Conservation (phyloP, 306 rosid species). For the Pyrus pyrifolia region DNA sequence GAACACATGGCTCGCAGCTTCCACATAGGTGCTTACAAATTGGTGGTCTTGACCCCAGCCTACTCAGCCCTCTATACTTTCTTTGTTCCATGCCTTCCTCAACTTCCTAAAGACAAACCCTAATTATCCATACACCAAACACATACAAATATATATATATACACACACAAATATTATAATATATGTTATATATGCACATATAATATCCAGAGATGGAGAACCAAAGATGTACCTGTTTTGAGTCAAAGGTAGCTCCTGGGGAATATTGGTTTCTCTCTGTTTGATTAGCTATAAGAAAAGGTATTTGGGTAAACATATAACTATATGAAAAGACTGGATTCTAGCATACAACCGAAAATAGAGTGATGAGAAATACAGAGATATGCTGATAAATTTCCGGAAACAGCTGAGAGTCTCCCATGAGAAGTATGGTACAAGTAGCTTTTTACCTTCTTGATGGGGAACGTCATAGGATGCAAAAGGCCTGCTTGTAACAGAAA, state of each 20-base stretch:
- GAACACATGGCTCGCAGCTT: constrained; percentile 30
- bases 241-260: neutral
- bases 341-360: neutral
- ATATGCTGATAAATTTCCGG: no score
- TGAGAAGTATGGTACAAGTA: neutral
- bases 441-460: constrained; percentile 9
- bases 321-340: neutral
- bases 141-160: neutral
- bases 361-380: neutral
- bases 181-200: no score
- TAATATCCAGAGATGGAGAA: neutral
- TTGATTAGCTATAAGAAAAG: neutral
- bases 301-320: neutral
- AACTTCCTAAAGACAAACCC: constrained; percentile 11
- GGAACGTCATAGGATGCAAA: neutral
- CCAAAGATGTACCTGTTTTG: constrained; percentile 12
- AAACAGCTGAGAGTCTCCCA: neutral
- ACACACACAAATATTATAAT: no score
- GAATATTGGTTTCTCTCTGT: constrained; percentile 12
- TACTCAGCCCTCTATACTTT: constrained; percentile 8
- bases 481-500: constrained; percentile 20
- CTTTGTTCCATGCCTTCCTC: neutral
- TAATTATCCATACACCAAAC: neutral
- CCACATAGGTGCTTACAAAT: constrained; percentile 25
- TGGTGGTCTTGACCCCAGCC: constrained; percentile 40